These are phyloP conservation scores for Crotalaria pallida DNA, from an alignment of 306 rosid species.

Conservation along the genomic window DNA sequence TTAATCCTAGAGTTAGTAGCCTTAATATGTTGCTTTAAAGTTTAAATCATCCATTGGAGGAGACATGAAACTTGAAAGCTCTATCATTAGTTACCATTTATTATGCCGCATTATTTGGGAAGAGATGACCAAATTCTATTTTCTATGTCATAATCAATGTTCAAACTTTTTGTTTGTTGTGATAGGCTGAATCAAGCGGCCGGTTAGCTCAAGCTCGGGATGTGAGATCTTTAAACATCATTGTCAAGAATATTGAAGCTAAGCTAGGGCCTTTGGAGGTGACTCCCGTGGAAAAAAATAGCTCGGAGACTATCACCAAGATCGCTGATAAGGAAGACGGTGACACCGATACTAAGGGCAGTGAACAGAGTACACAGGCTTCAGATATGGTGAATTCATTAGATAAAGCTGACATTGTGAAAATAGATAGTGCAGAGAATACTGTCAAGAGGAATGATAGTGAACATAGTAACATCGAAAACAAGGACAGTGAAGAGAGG, in stretches of 20 bases:
- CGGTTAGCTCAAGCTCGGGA: conserved; percentile 47
- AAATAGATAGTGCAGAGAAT: conserved; percentile 5
- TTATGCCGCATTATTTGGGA: neutral
- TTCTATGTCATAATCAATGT: conserved; percentile 3
- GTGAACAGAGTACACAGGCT: neutral
- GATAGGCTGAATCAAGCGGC: conserved; percentile 41
- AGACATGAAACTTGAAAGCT: neutral
- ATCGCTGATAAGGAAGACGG: neutral
- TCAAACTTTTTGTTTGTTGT: conserved; percentile 10
- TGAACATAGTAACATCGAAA: neutral
- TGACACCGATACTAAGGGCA: neutral
- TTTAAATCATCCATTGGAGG: neutral
- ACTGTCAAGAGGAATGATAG: conserved; percentile 3
- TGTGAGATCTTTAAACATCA: conserved; percentile 49
- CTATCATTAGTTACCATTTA: neutral
- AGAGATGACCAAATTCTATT: neutral
- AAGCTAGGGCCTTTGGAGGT: conserved; percentile 48
- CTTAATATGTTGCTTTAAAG: neutral
- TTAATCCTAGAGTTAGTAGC: conserved; percentile 4
- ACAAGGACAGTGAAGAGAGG: conserved; percentile 7
- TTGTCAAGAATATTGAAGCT: conserved; percentile 53
- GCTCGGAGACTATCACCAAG: neutral
- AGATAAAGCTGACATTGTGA: neutral
- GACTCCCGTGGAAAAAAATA: neutral
- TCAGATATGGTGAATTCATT: conserved; percentile 10